Evolutionary conservation across 345 rosid species (phyloP), one percentile per base, ranked within the genome.

Genomic region (Eucalyptus tenuipes): DNA sequence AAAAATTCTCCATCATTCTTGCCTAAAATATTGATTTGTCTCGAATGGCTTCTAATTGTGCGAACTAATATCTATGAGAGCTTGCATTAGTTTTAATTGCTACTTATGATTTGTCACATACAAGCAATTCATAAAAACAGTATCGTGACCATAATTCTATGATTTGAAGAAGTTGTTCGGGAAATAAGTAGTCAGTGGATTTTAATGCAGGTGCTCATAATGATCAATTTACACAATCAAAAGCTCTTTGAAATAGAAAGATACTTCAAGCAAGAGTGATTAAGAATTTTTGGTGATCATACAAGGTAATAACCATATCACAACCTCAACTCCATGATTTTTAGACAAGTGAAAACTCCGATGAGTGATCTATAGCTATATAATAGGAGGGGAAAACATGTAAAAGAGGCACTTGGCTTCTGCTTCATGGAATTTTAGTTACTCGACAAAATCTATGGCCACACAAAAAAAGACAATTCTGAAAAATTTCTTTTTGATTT

Each of bases 21-120:
- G 97, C 98, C 87, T 95, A 95, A 93, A 97, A 96, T 89, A 90
- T 90, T 92, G 90, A 94, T 93, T 94, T 97, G 87, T 95, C 99
- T 91, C 92, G 91, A 86, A 86, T 87, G 89, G 88, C 88, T 37
- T 93, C 90, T 48, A 90, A 85, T 84, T 88, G 88, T 88, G 89
- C 92, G 84, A 92, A 86, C 11, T 86, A 87, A 52, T 90, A 92
- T 84, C 81, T 92, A 85, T 94, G 94, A 86, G 88, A 91, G 80
- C 96, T 97, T 95, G 92, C 91, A 89, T 42, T 42, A 6, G 2
- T 6, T 59, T 88, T 29, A 31, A 87, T 64, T 29, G 5, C 71
- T 71, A 48, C 7, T 86, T 29, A 57, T 64, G 86, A n/a, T 85
- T 27, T 49, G 59, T 27, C 49, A 22, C 52, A 42, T n/a, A 7